Base-by-base conservation (phyloP, 129 eudicot species). In the Glebionis coronaria region DNA sequence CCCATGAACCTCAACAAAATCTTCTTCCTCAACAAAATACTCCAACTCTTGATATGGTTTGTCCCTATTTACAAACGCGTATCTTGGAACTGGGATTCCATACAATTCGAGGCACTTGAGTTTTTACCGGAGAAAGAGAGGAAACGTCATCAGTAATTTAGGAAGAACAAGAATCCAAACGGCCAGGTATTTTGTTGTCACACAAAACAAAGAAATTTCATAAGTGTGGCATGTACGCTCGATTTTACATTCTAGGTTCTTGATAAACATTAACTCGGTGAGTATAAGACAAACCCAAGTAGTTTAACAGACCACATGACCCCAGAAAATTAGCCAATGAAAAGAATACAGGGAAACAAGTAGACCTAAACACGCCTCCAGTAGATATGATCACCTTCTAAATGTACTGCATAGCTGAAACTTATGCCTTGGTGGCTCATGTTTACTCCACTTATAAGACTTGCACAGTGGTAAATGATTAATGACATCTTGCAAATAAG, bases 81-180 rank as follows among this genome's bases (percentile, higher is more conserved):
- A 94, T 72, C 97, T 82, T 61, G 99, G 99, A 67, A 94, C 97
- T 47, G 95, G 95, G 47, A 94, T 89, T 47, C 99, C 99, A 63
- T 55, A 94, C 88, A 90, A 53, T 76, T 84, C 93, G 23, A 94
- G 95, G 74, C 90, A 79, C 99, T 94, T 56, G 38, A 73, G 12
- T 72, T 70, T 62, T 57, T 55, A 70, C 69, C 74, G 47, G 49
- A 60, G 45, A 64, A 46, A 66, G 11, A 31, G 52, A 21, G 19
- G 46, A 44, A 68, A 56, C 52, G 13, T 12, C 45, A 16, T 56
- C 54, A 65, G 78, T 40, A 44, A 42, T 12, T 18, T 42, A 12
- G 63, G 27, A 61, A n/a, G 14, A 46, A 27, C 13, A 69, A 38
- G 59, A 73, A 56, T 9, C 25, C 29, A 44, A 8, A 0, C 20